Evolutionary conservation across 495 filamentous ascomycete species (phyloP), one percentile per base, ranked within the genome.

Genomic region (Friedmanniomyces endolithicus): DNA sequence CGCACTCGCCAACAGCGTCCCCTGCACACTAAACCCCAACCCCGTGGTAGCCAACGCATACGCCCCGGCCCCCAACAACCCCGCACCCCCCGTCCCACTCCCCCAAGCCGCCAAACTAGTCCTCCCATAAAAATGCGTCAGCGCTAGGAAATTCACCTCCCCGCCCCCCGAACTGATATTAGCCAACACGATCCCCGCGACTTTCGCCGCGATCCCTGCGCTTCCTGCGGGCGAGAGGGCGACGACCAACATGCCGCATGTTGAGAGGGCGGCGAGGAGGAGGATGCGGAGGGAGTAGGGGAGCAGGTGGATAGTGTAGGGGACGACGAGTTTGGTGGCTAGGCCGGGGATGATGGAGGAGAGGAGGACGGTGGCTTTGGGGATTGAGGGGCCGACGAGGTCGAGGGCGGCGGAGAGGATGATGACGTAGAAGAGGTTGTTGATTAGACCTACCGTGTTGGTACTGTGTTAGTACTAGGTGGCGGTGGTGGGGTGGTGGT

Each of bases 371-470:
- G 94, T 76, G 53, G 83, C 87, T 68, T 95, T 96, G 25, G 90
- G 92, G 0, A 95, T 74, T 46, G 71, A 65, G 35, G 85, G 81
- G 11, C 90, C 90, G 65, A 97, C 92, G 54, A 98, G 84, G 66
- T 98, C 92, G 56, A 94, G 84, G 20, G 92, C 90, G n/a, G 92
- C 85, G 14, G 89, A 89, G 61, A 98, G 82, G 67, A 98, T 87
- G 67, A 98, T 85, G 31, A 98, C 90, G 67, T 97, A 98, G 70
- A 95, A 85, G 64, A 98, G 85, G 72, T 96, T 97, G 70, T 98
- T 98, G 67, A 98, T 87, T 6, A 95, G 74, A 51, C 92, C 90
- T 97, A 48, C 12, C 24, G 19, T 31, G 27, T 4, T 31, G 27
- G 40, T 34, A 40, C 41, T 22, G 17, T 22, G 54, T 22, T 40